phyloP scores from a whole-genome alignment of 139 green algal species.

The Ostreobium quekettii region DNA sequence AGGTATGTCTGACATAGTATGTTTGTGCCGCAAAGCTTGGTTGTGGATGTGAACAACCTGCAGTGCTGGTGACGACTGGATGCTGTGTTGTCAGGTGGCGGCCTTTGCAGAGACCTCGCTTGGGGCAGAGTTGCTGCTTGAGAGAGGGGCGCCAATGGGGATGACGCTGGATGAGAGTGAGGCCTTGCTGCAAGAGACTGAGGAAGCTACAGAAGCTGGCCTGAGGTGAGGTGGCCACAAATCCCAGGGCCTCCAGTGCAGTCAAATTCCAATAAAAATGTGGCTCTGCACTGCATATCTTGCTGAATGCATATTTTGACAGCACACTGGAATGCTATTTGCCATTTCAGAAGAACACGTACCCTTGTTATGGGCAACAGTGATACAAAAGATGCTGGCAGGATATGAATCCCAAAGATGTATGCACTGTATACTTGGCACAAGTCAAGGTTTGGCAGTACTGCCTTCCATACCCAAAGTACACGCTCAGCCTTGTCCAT shows the following conservation, averaged over 20 bases:
- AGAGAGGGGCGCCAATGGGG: slow-evolving; percentile 35
- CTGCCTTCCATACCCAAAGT: no score
- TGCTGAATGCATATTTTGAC: no score
- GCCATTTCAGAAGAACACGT: slow-evolving; percentile 5
- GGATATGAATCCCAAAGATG: no score
- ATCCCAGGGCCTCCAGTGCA: not conserved
- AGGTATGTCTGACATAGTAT: slow-evolving; percentile 19
- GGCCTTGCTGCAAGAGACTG: slow-evolving; percentile 59
- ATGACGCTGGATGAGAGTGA: slow-evolving; percentile 40
- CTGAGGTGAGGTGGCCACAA: slow-evolving; percentile 19
- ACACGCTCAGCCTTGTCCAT: no score
- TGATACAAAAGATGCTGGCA: slow-evolving; percentile 1
- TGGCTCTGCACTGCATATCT: not conserved
- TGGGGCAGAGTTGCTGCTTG: slow-evolving; percentile 8
- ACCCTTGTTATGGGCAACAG: not conserved
- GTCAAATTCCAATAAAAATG: not conserved
- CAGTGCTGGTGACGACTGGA: not conserved
- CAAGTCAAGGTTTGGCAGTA: no score
- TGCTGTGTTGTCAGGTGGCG: not conserved
- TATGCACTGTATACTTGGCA: no score
- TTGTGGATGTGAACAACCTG: not conserved
- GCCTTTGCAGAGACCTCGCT: slow-evolving; percentile 1
- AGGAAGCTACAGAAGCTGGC: slow-evolving; percentile 38
- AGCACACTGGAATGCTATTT: not conserved
- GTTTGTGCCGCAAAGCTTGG: not conserved